Evolutionary conservation across 306 rosid genomes (phyloP), one percentile per base, ranked within the genome.

Genomic region (Gleditsia sinensis): DNA sequence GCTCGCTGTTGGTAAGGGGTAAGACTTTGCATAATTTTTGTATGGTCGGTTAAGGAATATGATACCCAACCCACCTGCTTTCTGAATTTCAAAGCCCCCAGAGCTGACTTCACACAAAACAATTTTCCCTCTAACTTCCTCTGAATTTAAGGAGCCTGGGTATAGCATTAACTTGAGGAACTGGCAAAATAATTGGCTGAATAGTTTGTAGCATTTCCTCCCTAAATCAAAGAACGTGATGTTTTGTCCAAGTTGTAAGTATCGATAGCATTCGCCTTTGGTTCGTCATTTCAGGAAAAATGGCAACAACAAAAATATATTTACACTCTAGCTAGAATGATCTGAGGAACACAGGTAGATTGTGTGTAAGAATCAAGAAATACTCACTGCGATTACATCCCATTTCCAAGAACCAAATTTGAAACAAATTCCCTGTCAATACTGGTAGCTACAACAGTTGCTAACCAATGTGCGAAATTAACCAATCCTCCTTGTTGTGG

Each of bases 171-270:
- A 13, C 17, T 78, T 24, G 76, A 55, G 17, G 2, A 1, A 3
- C 9, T 7, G 0, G 83, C 17, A 56, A 14, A 9, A 13, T 19
- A 28, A 55, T 75, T 57, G 42, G 48, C 75, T 0, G 72, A 78
- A 27, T 17, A 36, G 36, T 81, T 76, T 65, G 79, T 10, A 56
- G 79, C 82, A 57, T 76, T 75, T 65, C 79, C 82, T 13, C 62
- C 75, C 79, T 82, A 71, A 7, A 72, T 59, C 62, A 82, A 67
- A 1, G 71, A 75, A 43, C 34, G 61, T 13, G 16, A 11, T 13
- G 61, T 55, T 10, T 60, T 68, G 2, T 75, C 27, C 1, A 36
- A 42, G 2, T 66, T 50, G 17, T 67, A 68, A 43, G 10, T 68
- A 55, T 78, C 61, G 72, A 53, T 53, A 21, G 58, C 58, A 53